phyloP scores from a whole-genome alignment of 495 filamentous ascomycete genomes.

The Rostrohypoxylon terebratum region DNA sequence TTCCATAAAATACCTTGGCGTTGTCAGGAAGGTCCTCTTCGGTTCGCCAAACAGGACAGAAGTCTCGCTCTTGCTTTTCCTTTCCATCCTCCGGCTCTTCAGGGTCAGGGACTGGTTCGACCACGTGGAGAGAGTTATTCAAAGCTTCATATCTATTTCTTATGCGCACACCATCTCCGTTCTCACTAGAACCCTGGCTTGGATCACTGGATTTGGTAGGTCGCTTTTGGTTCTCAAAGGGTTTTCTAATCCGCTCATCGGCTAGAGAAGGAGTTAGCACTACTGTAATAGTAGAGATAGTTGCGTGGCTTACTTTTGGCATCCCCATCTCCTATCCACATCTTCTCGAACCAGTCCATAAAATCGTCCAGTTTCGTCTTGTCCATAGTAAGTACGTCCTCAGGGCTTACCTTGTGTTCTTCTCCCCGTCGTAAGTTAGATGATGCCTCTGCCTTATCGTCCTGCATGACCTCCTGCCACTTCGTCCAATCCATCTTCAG shows the following conservation, averaged over 20 bases:
- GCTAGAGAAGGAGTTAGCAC: slow-evolving; percentile 25
- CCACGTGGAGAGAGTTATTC: slow-evolving; percentile 22
- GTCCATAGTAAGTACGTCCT: slow-evolving; percentile 76
- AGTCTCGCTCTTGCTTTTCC: slow-evolving; percentile 62
- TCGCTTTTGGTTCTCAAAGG: slow-evolving; percentile 29
- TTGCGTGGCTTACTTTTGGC: slow-evolving; percentile 53
- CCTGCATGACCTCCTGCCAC: slow-evolving; percentile 71
- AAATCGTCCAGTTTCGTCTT: slow-evolving; percentile 79
- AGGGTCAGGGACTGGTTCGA: slow-evolving; percentile 42
- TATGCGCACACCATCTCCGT: neutral
- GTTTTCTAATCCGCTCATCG: slow-evolving; percentile 31
- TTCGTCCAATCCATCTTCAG: slow-evolving; percentile 75
- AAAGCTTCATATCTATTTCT: slow-evolving; percentile 27
- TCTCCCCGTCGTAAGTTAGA: slow-evolving; percentile 35
- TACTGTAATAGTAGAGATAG: neutral
- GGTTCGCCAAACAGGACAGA: slow-evolving; percentile 68
- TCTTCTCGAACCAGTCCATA: slow-evolving; percentile 88
- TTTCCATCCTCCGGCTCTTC: slow-evolving; percentile 44
- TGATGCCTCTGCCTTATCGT: slow-evolving; percentile 33
- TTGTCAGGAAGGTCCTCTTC: slow-evolving; percentile 66
- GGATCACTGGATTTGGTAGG: neutral
- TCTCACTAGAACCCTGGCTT: neutral
- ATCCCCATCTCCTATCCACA: slow-evolving; percentile 68
- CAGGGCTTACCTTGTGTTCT: slow-evolving; percentile 66
- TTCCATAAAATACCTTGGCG: slow-evolving; percentile 66